Conservation (phyloP, 306 rosid genomes). For the Prunus salicina region DNA sequence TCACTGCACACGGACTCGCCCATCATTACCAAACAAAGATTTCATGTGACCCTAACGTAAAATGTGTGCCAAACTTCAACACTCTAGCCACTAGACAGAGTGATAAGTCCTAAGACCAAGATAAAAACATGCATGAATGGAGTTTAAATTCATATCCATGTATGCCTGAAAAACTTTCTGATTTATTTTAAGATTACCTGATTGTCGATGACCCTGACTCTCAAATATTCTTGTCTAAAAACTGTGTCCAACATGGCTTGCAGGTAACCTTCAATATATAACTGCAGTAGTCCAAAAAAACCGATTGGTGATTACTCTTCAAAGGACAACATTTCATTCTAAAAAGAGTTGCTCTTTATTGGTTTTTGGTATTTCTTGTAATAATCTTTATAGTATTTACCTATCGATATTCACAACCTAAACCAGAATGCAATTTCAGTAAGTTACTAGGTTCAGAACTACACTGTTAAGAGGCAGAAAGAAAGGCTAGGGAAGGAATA, state of each 20-base stretch:
- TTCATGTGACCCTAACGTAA: neutral
- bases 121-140: neutral
- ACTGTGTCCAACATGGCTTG: constrained; percentile 95
- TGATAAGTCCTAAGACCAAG: neutral
- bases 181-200: constrained; percentile 46
- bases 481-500: neutral
- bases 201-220: constrained; percentile 85
- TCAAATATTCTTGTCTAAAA: constrained; percentile 84
- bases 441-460: neutral
- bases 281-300: constrained; percentile 53
- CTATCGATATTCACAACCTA: too few relatives aligned
- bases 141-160: neutral
- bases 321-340: neutral
- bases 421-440: neutral
- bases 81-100: neutral
- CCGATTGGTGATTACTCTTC: constrained; percentile 1
- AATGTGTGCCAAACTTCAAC: neutral
- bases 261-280: constrained; percentile 94
- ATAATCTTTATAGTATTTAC: neutral
- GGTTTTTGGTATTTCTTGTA: neutral
- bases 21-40: neutral
- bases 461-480: neutral
- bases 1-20: neutral
- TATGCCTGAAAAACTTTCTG: constrained; percentile 12
- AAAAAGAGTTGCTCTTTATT: neutral